Base-by-base conservation (phyloP, 129 eudicot genomes). In the Arctium lappa region DNA sequence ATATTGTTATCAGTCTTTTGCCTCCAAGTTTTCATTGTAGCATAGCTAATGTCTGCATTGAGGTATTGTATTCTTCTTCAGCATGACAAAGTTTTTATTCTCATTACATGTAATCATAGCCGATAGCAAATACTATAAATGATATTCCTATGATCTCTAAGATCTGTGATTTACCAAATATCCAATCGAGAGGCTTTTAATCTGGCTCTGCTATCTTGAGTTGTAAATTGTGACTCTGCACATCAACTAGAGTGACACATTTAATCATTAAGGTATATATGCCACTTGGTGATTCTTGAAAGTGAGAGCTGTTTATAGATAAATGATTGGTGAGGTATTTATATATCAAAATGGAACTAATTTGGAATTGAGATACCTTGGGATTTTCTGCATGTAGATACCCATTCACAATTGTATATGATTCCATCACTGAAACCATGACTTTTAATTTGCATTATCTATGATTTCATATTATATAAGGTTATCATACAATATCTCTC, bases 1-100 rank as follows among this genome's bases (percentile, higher is more conserved):
- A 96, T 76, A 86, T 93, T 32, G 99, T 96, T 79, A 89, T 96
- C 85, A 96, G 99, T 89, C 90, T 96, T 72, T 88, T 96, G 81
- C 99, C 99, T 74, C 88, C 99, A 78, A 93, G 89, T 84, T 96
- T 89, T 85, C 99, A 96, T 83, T 44, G 65, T 71, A 86, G 76
- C 36, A 84, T 96, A 80, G 99, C 98, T 83, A 87, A 84, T 77
- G 89, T 92, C 48, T 96, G 99, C 84, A 89, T 96, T 73, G 76
- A 95, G 99, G 98, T 95, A 88, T 63, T 44, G 18, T 42, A 75
- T 69, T 40, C 77, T 82, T 65, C 46, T 18, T 74, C 68, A 70
- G 31, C 38, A 30, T 12, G 0, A 40, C 30, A 15, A 48, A n/a
- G 27, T 29, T 32, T 53, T 86, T n/a, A 62, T 60, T 65, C 30